Conservation (phyloP, 176 grass and related monocot species). For the Lolium multiflorum region DNA sequence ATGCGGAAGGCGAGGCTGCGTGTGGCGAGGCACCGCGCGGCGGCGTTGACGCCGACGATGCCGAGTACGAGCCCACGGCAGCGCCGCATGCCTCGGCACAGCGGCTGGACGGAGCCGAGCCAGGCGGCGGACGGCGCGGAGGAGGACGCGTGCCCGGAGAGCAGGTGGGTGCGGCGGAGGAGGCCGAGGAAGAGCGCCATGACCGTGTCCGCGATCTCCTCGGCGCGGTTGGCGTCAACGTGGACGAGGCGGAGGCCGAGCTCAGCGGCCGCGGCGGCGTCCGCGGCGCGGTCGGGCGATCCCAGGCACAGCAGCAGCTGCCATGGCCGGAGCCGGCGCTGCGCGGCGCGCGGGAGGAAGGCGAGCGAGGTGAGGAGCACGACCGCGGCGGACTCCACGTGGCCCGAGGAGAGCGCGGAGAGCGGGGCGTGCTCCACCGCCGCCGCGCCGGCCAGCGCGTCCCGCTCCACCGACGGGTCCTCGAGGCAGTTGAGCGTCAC, state of each 20-base stretch:
- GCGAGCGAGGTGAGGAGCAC: conserved; percentile 80
- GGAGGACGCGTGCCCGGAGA: conserved; percentile 72
- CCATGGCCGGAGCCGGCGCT: conserved; percentile 83
- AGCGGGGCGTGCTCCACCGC: conserved; percentile 80
- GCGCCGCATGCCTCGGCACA: conserved; percentile 84
- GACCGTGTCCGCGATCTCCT: conserved; percentile 90
- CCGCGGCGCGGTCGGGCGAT: conserved; percentile 74
- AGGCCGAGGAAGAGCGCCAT: conserved; percentile 95
- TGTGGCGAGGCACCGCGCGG: conserved; percentile 83
- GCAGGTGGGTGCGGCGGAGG: conserved; percentile 80
- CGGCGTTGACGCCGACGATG: conserved; percentile 72
- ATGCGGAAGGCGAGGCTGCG: conserved; percentile 92
- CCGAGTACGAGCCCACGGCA: conserved; percentile 90
- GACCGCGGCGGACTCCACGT: conserved; percentile 69
- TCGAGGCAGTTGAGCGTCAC: conserved; percentile 86
- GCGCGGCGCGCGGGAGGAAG: conserved; percentile 87
- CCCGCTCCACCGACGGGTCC: conserved; percentile 73
- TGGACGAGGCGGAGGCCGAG: conserved; percentile 85
- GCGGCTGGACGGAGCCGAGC: conserved; percentile 82
- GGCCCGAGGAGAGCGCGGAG: conserved; percentile 55
- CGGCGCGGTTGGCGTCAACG: conserved; percentile 76
- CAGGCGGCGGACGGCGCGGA: conserved; percentile 56
- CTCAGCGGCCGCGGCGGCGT: conserved; percentile 71
- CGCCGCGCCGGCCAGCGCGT: conserved; percentile 62
- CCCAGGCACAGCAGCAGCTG: conserved; percentile 91